A percentile compares a stretch with the other conserved stretches of the same genome.
These are phyloP conservation scores for Penicillium polonicum DNA, from an alignment of 2,329 filamentous ascomycete genomes.

Conservation along the genomic window DNA sequence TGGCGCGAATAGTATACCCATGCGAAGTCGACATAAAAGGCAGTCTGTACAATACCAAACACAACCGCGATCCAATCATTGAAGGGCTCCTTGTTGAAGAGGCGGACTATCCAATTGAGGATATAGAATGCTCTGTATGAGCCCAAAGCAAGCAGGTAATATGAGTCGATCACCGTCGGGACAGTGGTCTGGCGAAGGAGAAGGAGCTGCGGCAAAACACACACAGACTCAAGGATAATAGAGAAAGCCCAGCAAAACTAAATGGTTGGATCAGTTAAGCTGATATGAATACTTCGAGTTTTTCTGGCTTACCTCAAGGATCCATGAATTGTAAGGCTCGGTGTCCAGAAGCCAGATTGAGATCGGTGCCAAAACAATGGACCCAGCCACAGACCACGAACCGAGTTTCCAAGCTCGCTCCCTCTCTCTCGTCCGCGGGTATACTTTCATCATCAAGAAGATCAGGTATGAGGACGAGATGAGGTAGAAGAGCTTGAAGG, in stretches of 20 bases:
- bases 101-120: constrained; percentile 80
- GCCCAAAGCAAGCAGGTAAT: constrained; percentile 84
- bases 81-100: constrained; percentile 57
- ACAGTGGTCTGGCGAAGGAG: constrained; percentile 92
- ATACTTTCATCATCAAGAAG: constrained; percentile 81
- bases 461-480: constrained; percentile 81
- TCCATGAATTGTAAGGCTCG: constrained; percentile 41
- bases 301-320: constrained; percentile 41
- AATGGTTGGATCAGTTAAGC: background rate
- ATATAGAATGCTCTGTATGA: constrained; percentile 88
- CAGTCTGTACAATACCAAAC: constrained; percentile 85
- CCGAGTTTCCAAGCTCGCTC: constrained; percentile 95
- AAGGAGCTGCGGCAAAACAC: constrained; percentile 85
- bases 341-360: constrained; percentile 68
- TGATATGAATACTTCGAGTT: background rate
- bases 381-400: constrained; percentile 64
- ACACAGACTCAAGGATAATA: constrained; percentile 86
- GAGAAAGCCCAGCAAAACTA: constrained; percentile 86
- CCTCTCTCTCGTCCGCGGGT: constrained; percentile 80
- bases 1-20: constrained; percentile 96
- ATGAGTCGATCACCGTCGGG: constrained; percentile 94
- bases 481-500: constrained; percentile 90
- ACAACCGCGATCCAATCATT: constrained; percentile 74
- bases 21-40: constrained; percentile 88
- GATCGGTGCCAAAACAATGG: constrained; percentile 68